Conservation (phyloP, 495 filamentous ascomycete genomes). For the Aspergillus cristatus region DNA sequence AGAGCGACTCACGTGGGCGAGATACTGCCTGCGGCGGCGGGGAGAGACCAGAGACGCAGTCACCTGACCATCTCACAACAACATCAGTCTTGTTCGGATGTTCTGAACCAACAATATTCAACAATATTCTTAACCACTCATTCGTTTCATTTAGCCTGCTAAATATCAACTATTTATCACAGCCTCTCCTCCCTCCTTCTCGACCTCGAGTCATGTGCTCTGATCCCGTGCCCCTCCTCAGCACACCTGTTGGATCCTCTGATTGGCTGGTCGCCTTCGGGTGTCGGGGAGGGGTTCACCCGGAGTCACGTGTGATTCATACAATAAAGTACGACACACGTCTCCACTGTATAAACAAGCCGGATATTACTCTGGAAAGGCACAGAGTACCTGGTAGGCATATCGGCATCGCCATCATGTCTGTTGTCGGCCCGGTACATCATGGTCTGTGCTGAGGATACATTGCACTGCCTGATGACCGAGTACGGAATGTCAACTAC, state of each 20-base stretch:
- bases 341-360: too few species aligned
- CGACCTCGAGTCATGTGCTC: constrained; percentile 27
- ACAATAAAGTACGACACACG: too few species aligned
- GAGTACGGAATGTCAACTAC: too few species aligned
- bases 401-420: too few species aligned
- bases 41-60: constrained; percentile 22
- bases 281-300: constrained; percentile 16
- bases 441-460: too few species aligned
- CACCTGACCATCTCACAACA: constrained; percentile 24
- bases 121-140: background rate
- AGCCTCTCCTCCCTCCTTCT: constrained; percentile 10
- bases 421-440: too few species aligned
- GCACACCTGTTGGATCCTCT: constrained; percentile 3
- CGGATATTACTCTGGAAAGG: too few species aligned
- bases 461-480: too few species aligned
- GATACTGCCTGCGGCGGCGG: constrained; percentile 8
- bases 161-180: background rate
- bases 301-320: constrained; percentile 21
- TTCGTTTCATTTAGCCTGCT: background rate
- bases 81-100: background rate
- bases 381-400: too few species aligned
- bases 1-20: constrained; percentile 38
- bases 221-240: constrained; percentile 34
- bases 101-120: too few species aligned
- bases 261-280: constrained; percentile 24